A percentile compares a stretch with the other conserved stretches of the same genome.
Conservation (phyloP, 2,329 filamentous ascomycete genomes). For the Fusarium euwallaceae region DNA sequence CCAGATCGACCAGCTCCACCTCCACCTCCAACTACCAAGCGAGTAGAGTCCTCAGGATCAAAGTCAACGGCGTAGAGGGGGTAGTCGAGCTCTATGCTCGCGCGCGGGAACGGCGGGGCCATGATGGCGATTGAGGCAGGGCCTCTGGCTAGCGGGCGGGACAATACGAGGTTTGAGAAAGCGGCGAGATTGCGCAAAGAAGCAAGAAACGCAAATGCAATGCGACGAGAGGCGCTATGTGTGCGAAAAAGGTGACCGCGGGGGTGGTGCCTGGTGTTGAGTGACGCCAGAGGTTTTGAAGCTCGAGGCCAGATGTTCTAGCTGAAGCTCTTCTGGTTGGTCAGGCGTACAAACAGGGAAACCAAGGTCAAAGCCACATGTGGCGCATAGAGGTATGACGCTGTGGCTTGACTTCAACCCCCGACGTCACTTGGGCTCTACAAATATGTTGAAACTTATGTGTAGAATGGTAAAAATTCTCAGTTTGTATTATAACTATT, state of each 20-base stretch:
- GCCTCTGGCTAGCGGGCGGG: conserved; percentile 16
- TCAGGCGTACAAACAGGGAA: conserved; percentile 13
- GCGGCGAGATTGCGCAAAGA: not conserved
- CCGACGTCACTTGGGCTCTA: not conserved
- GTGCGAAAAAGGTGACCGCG: conserved; percentile 23
- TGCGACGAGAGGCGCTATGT: conserved; percentile 11
- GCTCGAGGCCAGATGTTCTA: conserved; percentile 45
- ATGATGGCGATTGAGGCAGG: conserved; percentile 45
- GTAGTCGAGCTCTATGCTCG: conserved; percentile 80
- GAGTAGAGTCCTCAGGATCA: conserved; percentile 81
- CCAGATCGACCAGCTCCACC: conserved; percentile 86
- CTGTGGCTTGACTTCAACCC: conserved; percentile 49
- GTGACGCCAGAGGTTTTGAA: conserved; percentile 19
- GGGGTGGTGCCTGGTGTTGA: conserved; percentile 29
- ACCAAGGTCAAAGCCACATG: conserved; percentile 22
- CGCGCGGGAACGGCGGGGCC: conserved; percentile 59
- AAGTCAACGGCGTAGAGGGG: conserved; percentile 91
- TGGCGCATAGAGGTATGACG: not conserved
- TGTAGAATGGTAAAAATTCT: not conserved
- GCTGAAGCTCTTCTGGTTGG: conserved; percentile 41
- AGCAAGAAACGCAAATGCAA: conserved; percentile 1
- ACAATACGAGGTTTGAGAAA: not conserved
- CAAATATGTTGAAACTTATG: not conserved
- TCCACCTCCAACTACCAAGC: conserved; percentile 86
- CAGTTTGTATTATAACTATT: not conserved